Percentiles rank a stretch among this genome's conserved stretches.
Evolutionary conservation across 441 rosid species (phyloP).

Genomic region (Aquilaria agallochum): DNA sequence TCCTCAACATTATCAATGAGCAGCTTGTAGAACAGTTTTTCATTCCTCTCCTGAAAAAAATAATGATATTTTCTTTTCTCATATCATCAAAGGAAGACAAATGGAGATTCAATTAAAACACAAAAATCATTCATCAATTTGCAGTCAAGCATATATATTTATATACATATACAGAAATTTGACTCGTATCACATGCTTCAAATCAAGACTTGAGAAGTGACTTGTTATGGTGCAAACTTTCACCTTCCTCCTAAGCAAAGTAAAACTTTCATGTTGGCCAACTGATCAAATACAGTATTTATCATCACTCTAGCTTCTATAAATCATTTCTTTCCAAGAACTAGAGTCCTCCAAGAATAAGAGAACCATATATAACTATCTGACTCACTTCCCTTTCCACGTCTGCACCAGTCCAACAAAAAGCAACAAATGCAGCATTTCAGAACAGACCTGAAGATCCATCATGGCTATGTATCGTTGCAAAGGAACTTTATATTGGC

Average conservation of each 20-base stretch:
- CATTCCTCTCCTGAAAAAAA: constrained; percentile 79
- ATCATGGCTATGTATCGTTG: constrained; percentile 88
- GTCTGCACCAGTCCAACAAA: not conserved
- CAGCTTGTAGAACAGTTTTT: constrained; percentile 88
- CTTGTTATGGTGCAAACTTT: no score
- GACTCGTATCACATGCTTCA: no score
- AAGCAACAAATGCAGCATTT: not conserved
- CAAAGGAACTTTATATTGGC: constrained; percentile 81
- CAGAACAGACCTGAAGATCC: constrained; percentile 82
- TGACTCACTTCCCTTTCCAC: no score
- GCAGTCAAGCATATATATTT: no score
- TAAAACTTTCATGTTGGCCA: no score
- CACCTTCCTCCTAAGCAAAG: no score
- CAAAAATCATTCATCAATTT: not conserved
- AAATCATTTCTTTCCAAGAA: no score
- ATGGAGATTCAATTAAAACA: not conserved
- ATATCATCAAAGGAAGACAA: not conserved
- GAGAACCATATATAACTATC: not conserved
- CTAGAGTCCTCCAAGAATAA: no score
- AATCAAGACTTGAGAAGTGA: no score
- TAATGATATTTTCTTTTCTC: not conserved
- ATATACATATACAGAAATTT: not conserved
- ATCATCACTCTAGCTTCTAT: no score
- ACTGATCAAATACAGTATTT: no score
- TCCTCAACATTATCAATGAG: constrained; percentile 94